Percentiles rank a stretch among this genome's conserved stretches.
These are phyloP conservation scores for Botrytis byssoidea DNA, from an alignment of 2,329 filamentous ascomycete genomes.

Conservation along the genomic window DNA sequence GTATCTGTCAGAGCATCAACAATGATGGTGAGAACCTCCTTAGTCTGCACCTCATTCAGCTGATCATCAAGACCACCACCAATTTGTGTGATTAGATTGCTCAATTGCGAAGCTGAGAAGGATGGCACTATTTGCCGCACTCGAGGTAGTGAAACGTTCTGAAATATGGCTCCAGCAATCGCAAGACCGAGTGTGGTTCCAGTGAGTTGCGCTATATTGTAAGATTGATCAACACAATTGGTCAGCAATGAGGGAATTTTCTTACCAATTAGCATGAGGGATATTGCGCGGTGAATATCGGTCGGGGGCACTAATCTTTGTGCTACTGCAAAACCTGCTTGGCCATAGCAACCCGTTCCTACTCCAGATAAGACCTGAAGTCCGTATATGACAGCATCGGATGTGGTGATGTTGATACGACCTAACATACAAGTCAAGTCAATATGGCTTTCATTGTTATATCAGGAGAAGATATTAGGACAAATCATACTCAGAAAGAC, in stretches of 20 bases:
- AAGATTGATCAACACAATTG: background rate
- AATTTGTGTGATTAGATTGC: background rate
- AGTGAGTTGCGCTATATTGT: conserved; percentile 3
- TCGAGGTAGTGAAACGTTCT: background rate
- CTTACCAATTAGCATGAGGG: no score
- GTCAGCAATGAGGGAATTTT: background rate
- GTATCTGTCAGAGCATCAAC: conserved; percentile 1
- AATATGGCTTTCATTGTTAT: no score
- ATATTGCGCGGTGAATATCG: no score
- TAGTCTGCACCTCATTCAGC: background rate
- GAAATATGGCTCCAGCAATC: conserved; percentile 17
- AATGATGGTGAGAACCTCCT: background rate
- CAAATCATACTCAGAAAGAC: no score
- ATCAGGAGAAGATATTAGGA: no score
- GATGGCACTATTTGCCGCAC: background rate
- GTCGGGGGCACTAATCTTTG: no score
- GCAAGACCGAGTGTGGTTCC: conserved; percentile 10
- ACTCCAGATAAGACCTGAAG: no score
- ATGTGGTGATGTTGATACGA: no score
- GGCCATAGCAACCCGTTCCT: no score
- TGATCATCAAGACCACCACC: background rate
- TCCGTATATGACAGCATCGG: no score
- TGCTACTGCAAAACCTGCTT: no score
- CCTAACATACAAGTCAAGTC: no score
- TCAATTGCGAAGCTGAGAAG: background rate